Evolutionary conservation across 2,329 filamentous ascomycete genomes (phyloP).

Genomic region (Penicillium sp.): DNA sequence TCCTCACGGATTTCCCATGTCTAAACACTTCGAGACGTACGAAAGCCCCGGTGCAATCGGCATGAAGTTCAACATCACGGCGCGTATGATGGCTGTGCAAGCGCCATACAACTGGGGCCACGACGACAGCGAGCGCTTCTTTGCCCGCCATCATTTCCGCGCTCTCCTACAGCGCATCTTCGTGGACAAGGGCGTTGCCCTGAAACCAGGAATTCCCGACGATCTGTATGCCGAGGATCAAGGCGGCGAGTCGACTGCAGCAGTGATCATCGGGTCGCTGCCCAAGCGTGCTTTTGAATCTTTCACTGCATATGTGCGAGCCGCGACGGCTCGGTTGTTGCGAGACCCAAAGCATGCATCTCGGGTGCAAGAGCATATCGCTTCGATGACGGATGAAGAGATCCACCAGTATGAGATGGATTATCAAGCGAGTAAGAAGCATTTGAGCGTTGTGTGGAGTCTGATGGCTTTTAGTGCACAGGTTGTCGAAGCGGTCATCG

Average conservation of each 20-base stretch:
- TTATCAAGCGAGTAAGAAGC: slow-evolving; percentile 64
- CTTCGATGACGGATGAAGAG: slow-evolving; percentile 64
- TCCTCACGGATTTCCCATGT: slow-evolving; percentile 92
- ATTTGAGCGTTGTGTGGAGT: slow-evolving; percentile 83
- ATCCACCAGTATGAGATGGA: slow-evolving; percentile 62
- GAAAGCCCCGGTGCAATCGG: slow-evolving; percentile 53
- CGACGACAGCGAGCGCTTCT: slow-evolving; percentile 77
- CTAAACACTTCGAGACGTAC: slow-evolving; percentile 56
- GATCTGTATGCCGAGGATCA: slow-evolving; percentile 25
- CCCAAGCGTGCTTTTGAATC: slow-evolving; percentile 71
- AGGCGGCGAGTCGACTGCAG: slow-evolving; percentile 56
- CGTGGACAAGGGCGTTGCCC: slow-evolving; percentile 72
- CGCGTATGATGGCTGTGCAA: slow-evolving; percentile 96
- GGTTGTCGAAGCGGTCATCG: slow-evolving; percentile 83
- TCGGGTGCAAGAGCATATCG: slow-evolving; percentile 61
- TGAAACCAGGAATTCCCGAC: slow-evolving; percentile 42
- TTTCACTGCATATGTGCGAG: slow-evolving; percentile 71
- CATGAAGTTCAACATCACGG: slow-evolving; percentile 86
- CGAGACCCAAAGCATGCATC: slow-evolving; percentile 55
- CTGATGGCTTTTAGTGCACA: slow-evolving; percentile 93
- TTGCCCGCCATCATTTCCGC: slow-evolving; percentile 87
- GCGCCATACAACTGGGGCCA: slow-evolving; percentile 87
- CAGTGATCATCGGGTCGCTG: slow-evolving; percentile 74
- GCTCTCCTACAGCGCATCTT: slow-evolving; percentile 89
- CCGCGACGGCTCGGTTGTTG: slow-evolving; percentile 68